Evolutionary conservation across 148 eudicot genomes (phyloP).

Genomic region (Cornus controversa): DNA sequence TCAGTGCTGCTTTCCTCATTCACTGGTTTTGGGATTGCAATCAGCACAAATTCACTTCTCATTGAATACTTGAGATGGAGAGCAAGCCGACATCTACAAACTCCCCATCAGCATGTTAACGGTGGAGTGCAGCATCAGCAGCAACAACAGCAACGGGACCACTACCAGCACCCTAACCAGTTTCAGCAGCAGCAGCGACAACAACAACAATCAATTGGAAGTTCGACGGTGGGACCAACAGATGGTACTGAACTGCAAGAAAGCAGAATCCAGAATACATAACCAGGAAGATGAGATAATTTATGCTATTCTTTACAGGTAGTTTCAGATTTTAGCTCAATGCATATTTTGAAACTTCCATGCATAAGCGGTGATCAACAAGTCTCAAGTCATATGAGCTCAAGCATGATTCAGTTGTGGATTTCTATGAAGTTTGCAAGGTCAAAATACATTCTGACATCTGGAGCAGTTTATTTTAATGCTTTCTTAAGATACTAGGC

Average conservation of each 20-base stretch:
- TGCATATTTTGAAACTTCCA: not conserved
- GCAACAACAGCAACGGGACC: constrained; percentile 15
- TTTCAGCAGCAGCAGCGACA: constrained; percentile 11
- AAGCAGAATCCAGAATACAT: constrained; percentile 5
- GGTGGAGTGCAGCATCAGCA: constrained; percentile 18
- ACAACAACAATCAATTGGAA: constrained; percentile 13
- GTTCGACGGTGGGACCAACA: not conserved
- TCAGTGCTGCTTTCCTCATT: constrained; percentile 52
- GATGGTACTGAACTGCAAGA: constrained; percentile 8
- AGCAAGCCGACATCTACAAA: constrained; percentile 22
- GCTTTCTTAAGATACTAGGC: not conserved
- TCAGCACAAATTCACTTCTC: constrained; percentile 52
- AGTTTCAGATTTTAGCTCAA: not conserved
- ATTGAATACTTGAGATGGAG: constrained; percentile 45
- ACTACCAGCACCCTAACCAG: constrained; percentile 15
- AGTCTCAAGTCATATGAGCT: not conserved
- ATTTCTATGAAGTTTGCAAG: not conserved
- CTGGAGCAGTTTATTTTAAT: not conserved
- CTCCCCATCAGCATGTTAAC: constrained; percentile 11
- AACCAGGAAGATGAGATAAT: not conserved
- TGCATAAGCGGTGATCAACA: not conserved
- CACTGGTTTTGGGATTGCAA: constrained; percentile 54
- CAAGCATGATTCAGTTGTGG: not conserved
- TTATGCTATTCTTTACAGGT: not conserved
- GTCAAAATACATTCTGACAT: not conserved